Evolutionary conservation across 345 rosid species (phyloP), one percentile per base, ranked within the genome.

Genomic region (Physaria fendleri): DNA sequence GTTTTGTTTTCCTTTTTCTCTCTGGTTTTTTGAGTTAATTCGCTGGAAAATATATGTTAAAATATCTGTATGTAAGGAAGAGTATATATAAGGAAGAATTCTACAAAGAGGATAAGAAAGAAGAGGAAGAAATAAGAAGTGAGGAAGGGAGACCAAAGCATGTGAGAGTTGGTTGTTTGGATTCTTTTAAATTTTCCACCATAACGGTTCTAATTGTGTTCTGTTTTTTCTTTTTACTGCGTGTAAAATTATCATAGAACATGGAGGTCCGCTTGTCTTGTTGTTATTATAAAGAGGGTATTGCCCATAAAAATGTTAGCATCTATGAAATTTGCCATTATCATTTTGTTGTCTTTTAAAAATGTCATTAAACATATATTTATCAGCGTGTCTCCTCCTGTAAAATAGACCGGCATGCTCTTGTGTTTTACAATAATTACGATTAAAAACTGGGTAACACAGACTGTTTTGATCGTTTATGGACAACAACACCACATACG

Each of bases 101-200:
- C 41, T 55, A 58, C 22, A 46, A 54, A 39, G 68, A 48, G 8
- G 69, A 69, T 65, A 73, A 54, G 75, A 59, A 64, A 62, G 63
- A 59, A 64, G 60, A 50, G 66, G 47, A 27, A 35, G 45, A 54
- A 52, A 29, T 37, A 32, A 37, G 59, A 32, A 35, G 72, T 37
- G 20, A 53, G 61, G 30, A 30, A 43, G 20, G 56, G 77, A 72
- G 73, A 75, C 79, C 73, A 54, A 22, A 51, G 63, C 82, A 72
- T 75, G 82, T 78, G 82, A 60, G 37, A 68, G 56, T 48, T 62
- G 68, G 56, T 47, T 57, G 51, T 47, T 57, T 21, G 8, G 13
- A n/a, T 49, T 54, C 35, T 29, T 52, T 43, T 68, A 57, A 43
- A 49, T 35, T 56, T 67, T 57, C 61, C 37, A 62, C 30, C 21